Evolutionary conservation across 1,284 basidiomycete genomes (phyloP).

Genomic region (Irpex lacteus): DNA sequence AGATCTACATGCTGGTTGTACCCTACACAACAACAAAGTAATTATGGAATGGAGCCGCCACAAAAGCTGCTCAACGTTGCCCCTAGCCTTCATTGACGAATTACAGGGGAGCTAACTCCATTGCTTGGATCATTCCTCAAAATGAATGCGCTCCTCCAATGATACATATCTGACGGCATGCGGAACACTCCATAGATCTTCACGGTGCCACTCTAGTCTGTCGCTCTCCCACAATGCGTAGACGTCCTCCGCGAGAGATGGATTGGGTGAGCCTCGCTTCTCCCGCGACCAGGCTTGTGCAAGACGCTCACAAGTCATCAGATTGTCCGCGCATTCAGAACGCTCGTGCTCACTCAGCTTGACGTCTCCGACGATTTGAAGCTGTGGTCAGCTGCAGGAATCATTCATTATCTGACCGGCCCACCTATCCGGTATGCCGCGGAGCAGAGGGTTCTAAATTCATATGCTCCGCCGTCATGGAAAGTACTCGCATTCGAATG

Average conservation of each 20-base stretch:
- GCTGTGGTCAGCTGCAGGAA: not conserved
- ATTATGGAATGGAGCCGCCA: too few species aligned
- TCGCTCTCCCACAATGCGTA: not conserved
- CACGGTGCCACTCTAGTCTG: not conserved
- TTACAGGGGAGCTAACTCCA: too few species aligned
- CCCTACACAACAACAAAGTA: too few species aligned
- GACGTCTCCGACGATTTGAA: not conserved
- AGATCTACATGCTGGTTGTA: too few species aligned
- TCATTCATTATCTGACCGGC: not conserved
- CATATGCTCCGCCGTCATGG: not conserved
- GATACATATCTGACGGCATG: not conserved
- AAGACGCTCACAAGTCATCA: not conserved
- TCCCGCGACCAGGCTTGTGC: not conserved
- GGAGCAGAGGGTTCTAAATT: not conserved
- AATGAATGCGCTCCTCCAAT: not conserved
- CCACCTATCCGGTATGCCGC: not conserved
- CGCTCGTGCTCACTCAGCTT: constrained; percentile 2
- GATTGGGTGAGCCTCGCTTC: not conserved
- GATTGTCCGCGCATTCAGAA: not conserved
- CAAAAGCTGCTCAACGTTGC: too few species aligned
- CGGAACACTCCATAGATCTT: not conserved
- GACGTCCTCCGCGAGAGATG: not conserved
- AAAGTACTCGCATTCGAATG: too few species aligned
- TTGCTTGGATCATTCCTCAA: not conserved
- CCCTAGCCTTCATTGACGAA: too few species aligned